Evolutionary conservation across 306 rosid genomes (phyloP).

Genomic region (Datisca glomerata): DNA sequence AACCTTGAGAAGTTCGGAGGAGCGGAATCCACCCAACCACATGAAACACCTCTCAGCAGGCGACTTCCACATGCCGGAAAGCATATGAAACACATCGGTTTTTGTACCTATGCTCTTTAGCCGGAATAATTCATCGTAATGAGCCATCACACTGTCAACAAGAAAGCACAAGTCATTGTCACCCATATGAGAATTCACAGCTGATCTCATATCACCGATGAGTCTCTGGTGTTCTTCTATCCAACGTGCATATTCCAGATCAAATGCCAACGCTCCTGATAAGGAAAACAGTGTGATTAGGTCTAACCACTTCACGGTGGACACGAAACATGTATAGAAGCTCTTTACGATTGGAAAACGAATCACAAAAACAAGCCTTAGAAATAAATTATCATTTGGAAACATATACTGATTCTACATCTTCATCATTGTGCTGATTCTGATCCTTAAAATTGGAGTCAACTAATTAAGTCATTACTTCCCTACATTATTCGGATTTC

Average conservation of each 20-base stretch:
- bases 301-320: too few species aligned
- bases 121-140: constrained; percentile 57
- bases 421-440: too few species aligned
- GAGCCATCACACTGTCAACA: constrained; percentile 61
- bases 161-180: constrained; percentile 53
- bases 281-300: too few species aligned
- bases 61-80: constrained; percentile 81
- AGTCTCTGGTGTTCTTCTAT: constrained; percentile 63
- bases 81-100: constrained; percentile 80
- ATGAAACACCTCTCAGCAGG: constrained; percentile 86
- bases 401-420: too few species aligned
- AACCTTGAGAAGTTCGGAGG: constrained; percentile 88
- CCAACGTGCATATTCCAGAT: constrained; percentile 67
- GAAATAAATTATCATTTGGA: too few species aligned
- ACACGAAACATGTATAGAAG: too few species aligned
- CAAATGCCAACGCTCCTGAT: constrained; percentile 56
- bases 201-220: constrained; percentile 46
- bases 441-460: too few species aligned
- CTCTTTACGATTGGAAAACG: too few species aligned
- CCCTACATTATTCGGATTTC: too few species aligned
- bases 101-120: constrained; percentile 63
- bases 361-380: too few species aligned
- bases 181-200: constrained; percentile 42
- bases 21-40: constrained; percentile 87
- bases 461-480: too few species aligned